A percentile compares a stretch with the other conserved stretches of the same genome.
Conservation (phyloP, 495 filamentous ascomycete species). For the Hamigera avellanea region DNA sequence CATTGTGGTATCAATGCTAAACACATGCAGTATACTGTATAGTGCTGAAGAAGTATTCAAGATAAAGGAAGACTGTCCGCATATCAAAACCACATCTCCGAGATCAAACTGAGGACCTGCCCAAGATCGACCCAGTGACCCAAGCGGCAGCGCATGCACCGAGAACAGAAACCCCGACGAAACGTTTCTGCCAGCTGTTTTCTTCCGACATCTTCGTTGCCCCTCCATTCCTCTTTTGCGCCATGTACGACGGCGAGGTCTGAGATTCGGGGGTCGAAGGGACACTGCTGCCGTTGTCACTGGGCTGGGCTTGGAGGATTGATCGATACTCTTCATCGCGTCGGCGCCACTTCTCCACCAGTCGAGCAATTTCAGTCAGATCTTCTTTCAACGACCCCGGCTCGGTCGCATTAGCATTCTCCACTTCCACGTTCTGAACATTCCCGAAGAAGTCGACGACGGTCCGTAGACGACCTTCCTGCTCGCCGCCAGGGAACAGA, state of each 20-base stretch:
- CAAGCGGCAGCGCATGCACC: conserved; percentile 58
- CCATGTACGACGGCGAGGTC: conserved; percentile 13
- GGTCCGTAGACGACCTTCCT: conserved; percentile 59
- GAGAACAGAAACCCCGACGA: conserved; percentile 51
- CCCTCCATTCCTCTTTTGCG: conserved; percentile 25
- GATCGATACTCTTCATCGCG: conserved; percentile 23
- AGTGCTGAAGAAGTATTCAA: too few relatives aligned
- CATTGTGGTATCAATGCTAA: too few relatives aligned
- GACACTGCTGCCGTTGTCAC: conserved; percentile 13
- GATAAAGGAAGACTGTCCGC: too few relatives aligned
- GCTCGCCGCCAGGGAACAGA: conserved; percentile 70
- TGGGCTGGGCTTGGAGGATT: conserved; percentile 21
- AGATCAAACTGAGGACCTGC: conserved; percentile 16
- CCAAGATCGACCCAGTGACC: conserved; percentile 44
- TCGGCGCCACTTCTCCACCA: conserved; percentile 38
- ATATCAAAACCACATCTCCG: too few relatives aligned
- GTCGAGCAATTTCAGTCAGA: conserved; percentile 51
- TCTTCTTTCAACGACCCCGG: conserved; percentile 61
- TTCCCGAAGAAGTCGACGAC: conserved; percentile 98
- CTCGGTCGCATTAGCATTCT: conserved; percentile 40
- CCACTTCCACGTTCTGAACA: conserved; percentile 91
- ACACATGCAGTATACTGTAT: too few relatives aligned
- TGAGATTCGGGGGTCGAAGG: conserved; percentile 1
- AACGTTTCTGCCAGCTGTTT: conserved; percentile 57
- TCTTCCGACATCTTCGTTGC: conserved; percentile 57